phyloP scores from a whole-genome alignment of 495 filamentous ascomycete species.

The Talaromyces ruber region DNA sequence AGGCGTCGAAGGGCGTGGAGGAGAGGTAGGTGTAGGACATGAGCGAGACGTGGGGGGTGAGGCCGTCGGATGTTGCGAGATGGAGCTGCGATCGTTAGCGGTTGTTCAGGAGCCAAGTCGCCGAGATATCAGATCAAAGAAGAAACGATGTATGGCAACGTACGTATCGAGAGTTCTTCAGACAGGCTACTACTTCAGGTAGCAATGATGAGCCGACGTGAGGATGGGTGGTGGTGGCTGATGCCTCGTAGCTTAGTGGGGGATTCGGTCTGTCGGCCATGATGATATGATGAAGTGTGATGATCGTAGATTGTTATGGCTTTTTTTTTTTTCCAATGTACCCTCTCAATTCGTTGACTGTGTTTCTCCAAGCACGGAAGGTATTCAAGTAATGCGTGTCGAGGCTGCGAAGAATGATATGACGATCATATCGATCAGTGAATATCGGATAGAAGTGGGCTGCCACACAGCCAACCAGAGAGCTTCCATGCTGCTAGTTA shows the following conservation, averaged over 20 bases:
- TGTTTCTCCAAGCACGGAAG: not conserved
- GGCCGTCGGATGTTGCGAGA: slow-evolving; percentile 76
- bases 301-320: too few relatives aligned
- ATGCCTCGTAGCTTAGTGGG: slow-evolving; percentile 68
- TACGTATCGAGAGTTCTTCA: slow-evolving; percentile 94
- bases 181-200: slow-evolving; percentile 74
- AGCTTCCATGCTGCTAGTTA: not conserved
- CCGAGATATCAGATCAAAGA: too few relatives aligned
- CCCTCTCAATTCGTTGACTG: not conserved
- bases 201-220: slow-evolving; percentile 63
- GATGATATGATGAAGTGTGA: not conserved
- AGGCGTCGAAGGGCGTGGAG: slow-evolving; percentile 60
- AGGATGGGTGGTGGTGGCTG: slow-evolving; percentile 61
- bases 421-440: not conserved
- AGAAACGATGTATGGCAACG: too few relatives aligned
- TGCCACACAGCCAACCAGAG: not conserved
- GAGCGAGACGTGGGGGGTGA: slow-evolving; percentile 86
- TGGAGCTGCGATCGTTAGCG: slow-evolving; percentile 57
- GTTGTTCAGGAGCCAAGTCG: not conserved
- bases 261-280: slow-evolving; percentile 42
- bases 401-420: not conserved
- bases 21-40: slow-evolving; percentile 99
- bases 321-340: too few relatives aligned
- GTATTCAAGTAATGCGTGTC: not conserved
- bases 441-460: not conserved